A percentile compares a stretch with the other conserved stretches of the same genome.
Evolutionary conservation across 2,329 filamentous ascomycete genomes (phyloP).

Genomic region (Trichoderma sp.): DNA sequence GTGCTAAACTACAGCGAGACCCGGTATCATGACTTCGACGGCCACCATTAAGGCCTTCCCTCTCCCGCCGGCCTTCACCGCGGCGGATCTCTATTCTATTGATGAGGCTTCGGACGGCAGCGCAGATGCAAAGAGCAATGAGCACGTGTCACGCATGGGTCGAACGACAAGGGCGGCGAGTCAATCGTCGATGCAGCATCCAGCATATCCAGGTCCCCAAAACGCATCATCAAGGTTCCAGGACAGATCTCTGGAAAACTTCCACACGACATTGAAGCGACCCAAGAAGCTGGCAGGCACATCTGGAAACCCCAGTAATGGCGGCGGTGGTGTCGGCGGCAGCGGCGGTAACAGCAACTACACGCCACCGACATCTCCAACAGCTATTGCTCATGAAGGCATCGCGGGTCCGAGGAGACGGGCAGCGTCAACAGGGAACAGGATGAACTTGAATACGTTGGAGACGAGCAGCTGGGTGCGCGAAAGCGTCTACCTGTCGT

Average conservation of each 20-base stretch:
- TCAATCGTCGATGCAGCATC: constrained; percentile 31
- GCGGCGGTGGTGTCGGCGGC: background rate
- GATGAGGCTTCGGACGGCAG: constrained; percentile 6
- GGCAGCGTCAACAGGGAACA: constrained; percentile 38
- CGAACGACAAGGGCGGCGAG: constrained; percentile 25
- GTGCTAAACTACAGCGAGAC: constrained; percentile 6
- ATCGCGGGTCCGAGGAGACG: constrained; percentile 31
- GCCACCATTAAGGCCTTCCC: constrained; percentile 14
- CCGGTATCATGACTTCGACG: constrained; percentile 20
- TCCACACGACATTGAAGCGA: constrained; percentile 36
- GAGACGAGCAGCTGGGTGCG: constrained; percentile 31
- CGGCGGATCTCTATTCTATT: constrained; percentile 16
- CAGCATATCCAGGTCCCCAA: constrained; percentile 38
- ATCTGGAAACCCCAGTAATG: background rate
- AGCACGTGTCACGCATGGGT: background rate
- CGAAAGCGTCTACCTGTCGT: constrained; percentile 18
- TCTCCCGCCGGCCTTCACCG: constrained; percentile 18
- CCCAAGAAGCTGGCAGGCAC: constrained; percentile 39
- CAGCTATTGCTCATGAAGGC: constrained; percentile 31
- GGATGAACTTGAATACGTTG: constrained; percentile 44
- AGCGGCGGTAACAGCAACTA: background rate
- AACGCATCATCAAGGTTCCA: constrained; percentile 28
- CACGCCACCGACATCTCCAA: constrained; percentile 30
- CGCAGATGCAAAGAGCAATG: background rate
- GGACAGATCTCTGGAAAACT: constrained; percentile 27